phyloP scores from a whole-genome alignment of 176 grass and related monocot genomes.

The Lolium perenne region DNA sequence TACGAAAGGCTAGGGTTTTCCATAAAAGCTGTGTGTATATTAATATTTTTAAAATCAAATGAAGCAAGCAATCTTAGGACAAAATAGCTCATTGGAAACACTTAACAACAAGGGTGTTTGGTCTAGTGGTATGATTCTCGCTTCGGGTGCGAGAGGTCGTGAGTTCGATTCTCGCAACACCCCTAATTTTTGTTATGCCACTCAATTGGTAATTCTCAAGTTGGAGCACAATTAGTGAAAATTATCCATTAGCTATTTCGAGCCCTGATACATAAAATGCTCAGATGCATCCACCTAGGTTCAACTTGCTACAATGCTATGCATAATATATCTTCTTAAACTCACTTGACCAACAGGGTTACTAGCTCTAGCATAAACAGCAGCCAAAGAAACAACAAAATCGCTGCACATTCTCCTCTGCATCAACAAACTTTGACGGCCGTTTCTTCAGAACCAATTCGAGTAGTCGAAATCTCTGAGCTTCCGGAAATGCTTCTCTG shows the following conservation, averaged over 20 bases:
- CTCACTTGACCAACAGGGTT: constrained; percentile 9
- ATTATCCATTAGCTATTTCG: not conserved
- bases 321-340: not conserved
- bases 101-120: constrained; percentile 56
- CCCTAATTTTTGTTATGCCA: constrained; percentile 7
- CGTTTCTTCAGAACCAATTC: constrained; percentile 76
- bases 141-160: constrained; percentile 93
- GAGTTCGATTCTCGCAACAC: constrained; percentile 98
- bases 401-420: not conserved
- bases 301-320: constrained; percentile 11
- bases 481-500: constrained; percentile 88
- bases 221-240: not conserved
- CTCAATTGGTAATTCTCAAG: not conserved
- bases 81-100: not conserved
- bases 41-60: too few relatives aligned
- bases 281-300: not conserved
- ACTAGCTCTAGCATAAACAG: constrained; percentile 25
- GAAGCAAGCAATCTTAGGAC: too few relatives aligned
- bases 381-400: constrained; percentile 7
- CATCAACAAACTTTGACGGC: not conserved
- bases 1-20: not conserved
- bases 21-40: not conserved
- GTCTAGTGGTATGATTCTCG: constrained; percentile 99
- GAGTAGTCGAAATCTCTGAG: constrained; percentile 74
- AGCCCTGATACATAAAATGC: not conserved